Conservation (phyloP, 108 stramenopile species). For the Pseudonitzschia delicatissima region DNA sequence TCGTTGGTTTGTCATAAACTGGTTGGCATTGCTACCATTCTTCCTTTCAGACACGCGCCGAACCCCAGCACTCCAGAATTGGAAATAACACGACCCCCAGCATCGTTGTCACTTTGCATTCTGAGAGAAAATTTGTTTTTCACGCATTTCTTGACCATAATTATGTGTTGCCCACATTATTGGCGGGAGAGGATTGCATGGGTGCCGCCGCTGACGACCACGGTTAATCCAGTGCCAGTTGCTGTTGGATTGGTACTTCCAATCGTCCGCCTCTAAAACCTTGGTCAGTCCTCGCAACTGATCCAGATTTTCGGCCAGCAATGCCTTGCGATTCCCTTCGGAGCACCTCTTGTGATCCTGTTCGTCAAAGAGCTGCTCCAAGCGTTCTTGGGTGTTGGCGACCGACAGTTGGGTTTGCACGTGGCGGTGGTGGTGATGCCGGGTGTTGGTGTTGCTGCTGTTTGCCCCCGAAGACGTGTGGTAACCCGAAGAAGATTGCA, state of each 20-base stretch:
- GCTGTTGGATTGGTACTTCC: slow-evolving; percentile 32
- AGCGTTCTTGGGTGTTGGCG: background rate
- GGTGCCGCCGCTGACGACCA: too few relatives aligned
- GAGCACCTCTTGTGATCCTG: slow-evolving; percentile 60
- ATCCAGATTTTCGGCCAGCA: slow-evolving; percentile 57
- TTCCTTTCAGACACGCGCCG: too few relatives aligned
- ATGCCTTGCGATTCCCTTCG: slow-evolving; percentile 52
- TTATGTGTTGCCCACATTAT: too few relatives aligned
- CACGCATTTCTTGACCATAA: too few relatives aligned
- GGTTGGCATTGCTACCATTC: too few relatives aligned
- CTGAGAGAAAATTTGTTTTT: too few relatives aligned
- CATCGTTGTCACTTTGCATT: too few relatives aligned
- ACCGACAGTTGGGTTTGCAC: background rate
- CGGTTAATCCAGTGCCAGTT: too few relatives aligned
- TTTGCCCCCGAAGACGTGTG: background rate
- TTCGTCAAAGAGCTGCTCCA: slow-evolving; percentile 58
- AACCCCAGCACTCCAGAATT: too few relatives aligned
- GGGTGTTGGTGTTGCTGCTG: background rate
- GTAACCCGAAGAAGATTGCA: background rate
- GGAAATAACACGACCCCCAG: too few relatives aligned
- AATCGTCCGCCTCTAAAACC: slow-evolving; percentile 51
- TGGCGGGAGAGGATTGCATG: too few relatives aligned
- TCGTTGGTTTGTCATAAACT: too few relatives aligned
- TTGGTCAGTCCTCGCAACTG: slow-evolving; percentile 53
- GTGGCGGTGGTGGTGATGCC: background rate